Evolutionary conservation across 148 eudicot genomes (phyloP).

Genomic region (Rhododendron ferrugineum): DNA sequence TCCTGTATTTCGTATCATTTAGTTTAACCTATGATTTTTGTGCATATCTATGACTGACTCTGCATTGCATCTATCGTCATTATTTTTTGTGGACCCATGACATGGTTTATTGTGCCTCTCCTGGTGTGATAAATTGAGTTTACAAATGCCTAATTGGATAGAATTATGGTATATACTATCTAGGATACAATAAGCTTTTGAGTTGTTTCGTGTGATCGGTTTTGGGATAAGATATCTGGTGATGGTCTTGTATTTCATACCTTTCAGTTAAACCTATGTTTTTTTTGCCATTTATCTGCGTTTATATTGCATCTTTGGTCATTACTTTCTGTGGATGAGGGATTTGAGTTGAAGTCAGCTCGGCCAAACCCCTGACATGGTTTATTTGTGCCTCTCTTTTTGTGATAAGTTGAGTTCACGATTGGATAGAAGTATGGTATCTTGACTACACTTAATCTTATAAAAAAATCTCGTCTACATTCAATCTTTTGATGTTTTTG

Average conservation of each 20-base stretch:
- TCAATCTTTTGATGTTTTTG: background rate
- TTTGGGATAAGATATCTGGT: background rate
- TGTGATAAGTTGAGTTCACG: background rate
- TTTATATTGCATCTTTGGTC: background rate
- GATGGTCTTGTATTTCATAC: too few relatives aligned
- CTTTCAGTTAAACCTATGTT: background rate
- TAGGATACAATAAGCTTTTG: background rate
- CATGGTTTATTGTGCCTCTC: background rate
- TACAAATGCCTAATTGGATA: background rate
- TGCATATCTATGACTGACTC: background rate
- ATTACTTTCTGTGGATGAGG: background rate
- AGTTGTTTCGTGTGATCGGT: background rate
- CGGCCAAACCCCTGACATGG: background rate
- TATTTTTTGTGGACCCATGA: background rate
- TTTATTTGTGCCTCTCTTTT: background rate
- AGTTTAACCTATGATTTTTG: background rate
- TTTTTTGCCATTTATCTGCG: too few relatives aligned
- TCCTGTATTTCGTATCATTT: background rate
- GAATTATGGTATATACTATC: background rate
- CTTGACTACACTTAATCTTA: background rate
- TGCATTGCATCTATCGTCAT: background rate
- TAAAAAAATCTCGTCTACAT: background rate
- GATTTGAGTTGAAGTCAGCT: background rate
- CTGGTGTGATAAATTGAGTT: background rate
- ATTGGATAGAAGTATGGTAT: background rate